A percentile compares a stretch with the other conserved stretches of the same genome.
Evolutionary conservation across 140 eudicot genomes (phyloP).

Genomic region (Anethum foeniculum): DNA sequence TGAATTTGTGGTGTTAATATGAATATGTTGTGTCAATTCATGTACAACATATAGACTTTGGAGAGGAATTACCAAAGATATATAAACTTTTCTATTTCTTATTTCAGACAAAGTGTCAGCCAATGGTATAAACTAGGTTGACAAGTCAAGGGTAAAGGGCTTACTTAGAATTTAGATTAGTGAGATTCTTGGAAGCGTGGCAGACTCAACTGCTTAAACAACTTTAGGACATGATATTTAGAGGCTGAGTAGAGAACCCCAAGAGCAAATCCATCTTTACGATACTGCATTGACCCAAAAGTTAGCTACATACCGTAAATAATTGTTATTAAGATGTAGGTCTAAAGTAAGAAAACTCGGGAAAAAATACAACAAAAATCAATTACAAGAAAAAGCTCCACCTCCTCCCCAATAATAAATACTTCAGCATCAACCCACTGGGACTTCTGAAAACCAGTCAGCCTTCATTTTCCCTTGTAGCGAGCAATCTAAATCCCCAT

Average conservation of each 20-base stretch:
- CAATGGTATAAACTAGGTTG: not conserved
- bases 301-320: not conserved
- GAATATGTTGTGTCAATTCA: not conserved
- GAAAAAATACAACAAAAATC: not conserved
- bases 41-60: not conserved
- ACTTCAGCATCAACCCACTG: constrained; percentile 98
- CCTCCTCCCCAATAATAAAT: constrained; percentile 76
- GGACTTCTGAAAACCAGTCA: constrained; percentile 75
- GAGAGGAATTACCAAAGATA: not conserved
- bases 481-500: constrained; percentile 65
- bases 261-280: constrained; percentile 31
- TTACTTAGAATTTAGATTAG: not conserved
- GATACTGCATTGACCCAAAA: not conserved
- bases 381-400: not conserved
- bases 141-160: not conserved
- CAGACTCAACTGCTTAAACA: constrained; percentile 70
- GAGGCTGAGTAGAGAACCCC: constrained; percentile 89
- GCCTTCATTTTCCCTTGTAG: constrained; percentile 90
- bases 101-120: not conserved
- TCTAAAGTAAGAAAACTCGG: not conserved
- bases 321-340: not conserved
- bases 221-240: constrained; percentile 58
- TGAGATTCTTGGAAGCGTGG: constrained; percentile 6
- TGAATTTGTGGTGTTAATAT: not conserved
- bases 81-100: not conserved